Evolutionary conservation across 495 filamentous ascomycete genomes (phyloP), one percentile per base, ranked within the genome.

Genomic region (Penicillium desertorum): DNA sequence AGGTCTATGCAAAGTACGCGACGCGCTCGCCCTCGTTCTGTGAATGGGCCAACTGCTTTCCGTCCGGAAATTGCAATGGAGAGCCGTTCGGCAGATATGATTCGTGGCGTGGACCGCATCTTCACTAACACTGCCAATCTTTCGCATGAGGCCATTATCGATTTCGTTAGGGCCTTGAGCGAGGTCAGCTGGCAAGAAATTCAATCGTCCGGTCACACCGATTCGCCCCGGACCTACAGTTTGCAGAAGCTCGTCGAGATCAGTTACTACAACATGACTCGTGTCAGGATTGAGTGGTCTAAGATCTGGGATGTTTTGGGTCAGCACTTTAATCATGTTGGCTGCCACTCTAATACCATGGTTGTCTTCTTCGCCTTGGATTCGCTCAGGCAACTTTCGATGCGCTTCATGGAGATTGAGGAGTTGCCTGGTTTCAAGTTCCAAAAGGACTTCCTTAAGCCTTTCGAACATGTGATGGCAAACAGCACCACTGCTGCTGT

Each of bases 131-230:
- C 94, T 0, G 92, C 91, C 32, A 95, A 93, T 62, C 81, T 99
- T 4, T 92, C 88, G 25, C 91, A 92, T 56, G 90, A 96, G 54
- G 95, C 94, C 11, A 99, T 99, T 61, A 91, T 99, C n/a, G 86
- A 96, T 69, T 99, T 98, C 72, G 92, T 96, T 29, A 84, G 87
- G 43, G 94, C 94, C 1, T 73, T 99, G 57, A 96, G 89, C 44
- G 92, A 96, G 62, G 92, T 99, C 44, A 98, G 94, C 72, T 97
- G 94, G 94, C 92, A 98, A 64, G 94, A 99, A 68, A 99, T 99
- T 62, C 90, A 92, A 67, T 94, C 91, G 9, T 97, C 93, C 0
- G 94, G 95, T 9, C 91, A 95, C 52, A 96, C 90, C 62, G 92
- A 97, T 45, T 91, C 89, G 23, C 95, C 94, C 2, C 85, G 95